Conservation (phyloP, 2,329 filamentous ascomycete species). For the Aschersonia sp. region DNA sequence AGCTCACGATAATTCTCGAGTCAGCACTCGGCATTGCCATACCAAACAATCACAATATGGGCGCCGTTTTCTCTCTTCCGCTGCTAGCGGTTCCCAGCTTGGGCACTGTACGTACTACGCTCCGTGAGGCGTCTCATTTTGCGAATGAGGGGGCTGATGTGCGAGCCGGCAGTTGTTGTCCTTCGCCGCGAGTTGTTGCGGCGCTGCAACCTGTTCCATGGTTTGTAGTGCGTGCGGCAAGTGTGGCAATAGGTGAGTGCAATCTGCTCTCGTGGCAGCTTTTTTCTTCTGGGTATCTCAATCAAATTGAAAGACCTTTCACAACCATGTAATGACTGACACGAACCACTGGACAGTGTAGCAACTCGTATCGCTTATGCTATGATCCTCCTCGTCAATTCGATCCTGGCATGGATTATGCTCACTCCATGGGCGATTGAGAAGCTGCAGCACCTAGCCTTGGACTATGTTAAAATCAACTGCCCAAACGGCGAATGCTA, state of each 20-base stretch:
- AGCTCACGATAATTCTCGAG: neutral
- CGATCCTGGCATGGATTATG: slow-evolving; percentile 96
- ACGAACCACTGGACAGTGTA: slow-evolving; percentile 41
- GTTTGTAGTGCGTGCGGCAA: slow-evolving; percentile 93
- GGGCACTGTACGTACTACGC: slow-evolving; percentile 51
- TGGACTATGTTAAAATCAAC: slow-evolving; percentile 92
- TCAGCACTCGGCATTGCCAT: neutral
- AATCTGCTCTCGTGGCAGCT: neutral
- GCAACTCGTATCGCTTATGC: slow-evolving; percentile 95
- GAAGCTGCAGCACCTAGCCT: slow-evolving; percentile 78
- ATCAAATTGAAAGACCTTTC: neutral
- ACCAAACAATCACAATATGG: slow-evolving; percentile 42
- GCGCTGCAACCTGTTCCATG: slow-evolving; percentile 89
- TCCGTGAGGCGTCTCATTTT: neutral
- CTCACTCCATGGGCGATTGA: slow-evolving; percentile 97
- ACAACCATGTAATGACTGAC: neutral
- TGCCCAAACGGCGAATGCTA: slow-evolving; percentile 85
- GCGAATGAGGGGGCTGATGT: neutral
- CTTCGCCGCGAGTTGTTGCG: slow-evolving; percentile 81
- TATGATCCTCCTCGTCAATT: slow-evolving; percentile 88
- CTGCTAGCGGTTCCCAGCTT: slow-evolving; percentile 77
- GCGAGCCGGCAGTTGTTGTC: slow-evolving; percentile 46
- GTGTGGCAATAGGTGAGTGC: slow-evolving; percentile 72
- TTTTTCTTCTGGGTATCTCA: no score
- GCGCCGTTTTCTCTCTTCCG: slow-evolving; percentile 78